These are phyloP conservation scores for Solanum chiquidenum DNA, from an alignment of 257 asterid species.

Conservation along the genomic window DNA sequence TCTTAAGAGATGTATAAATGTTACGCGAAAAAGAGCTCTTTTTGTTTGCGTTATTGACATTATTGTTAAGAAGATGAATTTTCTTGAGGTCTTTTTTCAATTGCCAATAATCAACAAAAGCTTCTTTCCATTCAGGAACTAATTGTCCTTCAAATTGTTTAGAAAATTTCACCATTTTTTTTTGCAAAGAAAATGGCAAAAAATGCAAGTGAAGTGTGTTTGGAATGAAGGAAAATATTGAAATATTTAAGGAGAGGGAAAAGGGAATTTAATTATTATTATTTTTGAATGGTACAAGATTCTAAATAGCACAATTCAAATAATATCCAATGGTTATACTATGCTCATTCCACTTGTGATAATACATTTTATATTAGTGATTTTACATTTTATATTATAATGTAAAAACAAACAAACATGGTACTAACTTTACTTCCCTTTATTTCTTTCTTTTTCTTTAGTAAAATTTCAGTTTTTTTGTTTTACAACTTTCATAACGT, in stretches of 20 bases:
- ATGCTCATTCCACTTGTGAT: conserved; percentile 54
- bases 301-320: conserved; percentile 61
- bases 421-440: not conserved
- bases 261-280: conserved; percentile 15
- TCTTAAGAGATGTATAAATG: conserved; percentile 24
- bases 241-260: conserved; percentile 45
- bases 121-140: conserved; percentile 96
- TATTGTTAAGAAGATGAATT: conserved; percentile 23
- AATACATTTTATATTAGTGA: conserved; percentile 6
- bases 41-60: conserved; percentile 3
- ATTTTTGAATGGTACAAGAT: conserved; percentile 20
- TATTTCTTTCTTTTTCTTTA: not conserved
- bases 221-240: conserved; percentile 10
- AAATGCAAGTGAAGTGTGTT: conserved; percentile 10
- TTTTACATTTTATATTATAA: not conserved
- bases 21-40: conserved; percentile 2
- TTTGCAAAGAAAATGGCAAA: not conserved
- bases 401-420: not conserved
- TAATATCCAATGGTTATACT: conserved; percentile 47
- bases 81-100: conserved; percentile 75
- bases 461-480: not conserved
- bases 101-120: conserved; percentile 77
- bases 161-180: conserved; percentile 72
- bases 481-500: not conserved
- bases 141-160: conserved; percentile 86